Evolutionary conservation across 345 rosid species (phyloP).

Genomic region (Euphorbia peplus): DNA sequence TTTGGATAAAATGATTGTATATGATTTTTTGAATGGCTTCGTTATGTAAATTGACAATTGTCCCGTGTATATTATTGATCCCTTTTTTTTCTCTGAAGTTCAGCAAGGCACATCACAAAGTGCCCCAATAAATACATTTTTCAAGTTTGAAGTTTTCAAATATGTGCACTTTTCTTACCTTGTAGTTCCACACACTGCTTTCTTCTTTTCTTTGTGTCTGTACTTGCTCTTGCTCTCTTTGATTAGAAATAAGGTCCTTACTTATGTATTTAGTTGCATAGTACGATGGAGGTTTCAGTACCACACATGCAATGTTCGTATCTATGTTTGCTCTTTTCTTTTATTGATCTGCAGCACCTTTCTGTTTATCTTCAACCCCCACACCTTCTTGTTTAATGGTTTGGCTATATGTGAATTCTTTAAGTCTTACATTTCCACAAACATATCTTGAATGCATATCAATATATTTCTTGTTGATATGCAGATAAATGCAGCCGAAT

Average conservation of each 20-base stretch:
- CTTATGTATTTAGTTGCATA: not conserved
- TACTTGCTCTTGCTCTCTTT: not conserved
- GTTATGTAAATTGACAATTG: not conserved
- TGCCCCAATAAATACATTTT: not conserved
- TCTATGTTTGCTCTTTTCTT: not conserved
- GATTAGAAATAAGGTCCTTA: not conserved
- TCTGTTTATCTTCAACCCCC: conserved; percentile 4
- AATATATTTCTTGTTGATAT: conserved; percentile 17
- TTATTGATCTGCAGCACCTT: conserved; percentile 3
- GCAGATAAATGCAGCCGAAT: conserved; percentile 78
- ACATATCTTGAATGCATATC: conserved; percentile 18
- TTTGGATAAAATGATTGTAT: conserved; percentile 4
- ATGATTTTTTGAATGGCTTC: conserved; percentile 3
- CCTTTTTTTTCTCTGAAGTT: conserved; percentile 5
- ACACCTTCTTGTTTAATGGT: no score
- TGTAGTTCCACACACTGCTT: not conserved
- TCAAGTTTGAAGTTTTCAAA: not conserved
- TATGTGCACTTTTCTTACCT: not conserved
- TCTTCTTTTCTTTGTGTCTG: not conserved
- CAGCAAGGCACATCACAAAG: not conserved
- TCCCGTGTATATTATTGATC: not conserved
- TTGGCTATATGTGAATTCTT: conserved; percentile 6
- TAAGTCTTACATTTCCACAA: conserved; percentile 3
- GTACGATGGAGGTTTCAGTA: conserved; percentile 1
- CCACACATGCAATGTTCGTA: conserved; percentile 6